phyloP scores from a whole-genome alignment of 352 stramenopile genomes.

The Pythium aphanidermatum region DNA sequence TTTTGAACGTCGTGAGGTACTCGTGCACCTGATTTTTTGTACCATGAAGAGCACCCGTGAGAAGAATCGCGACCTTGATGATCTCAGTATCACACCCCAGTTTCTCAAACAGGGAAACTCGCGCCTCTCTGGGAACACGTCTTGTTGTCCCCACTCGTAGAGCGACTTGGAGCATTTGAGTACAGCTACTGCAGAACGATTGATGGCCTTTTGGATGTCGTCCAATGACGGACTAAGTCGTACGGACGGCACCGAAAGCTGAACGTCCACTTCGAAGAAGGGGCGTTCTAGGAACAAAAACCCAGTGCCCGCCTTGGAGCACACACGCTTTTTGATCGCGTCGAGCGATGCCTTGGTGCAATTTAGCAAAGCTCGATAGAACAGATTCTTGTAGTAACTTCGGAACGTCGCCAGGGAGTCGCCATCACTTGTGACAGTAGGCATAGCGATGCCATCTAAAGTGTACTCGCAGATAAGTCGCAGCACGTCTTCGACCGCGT shows the following conservation, averaged over 20 bases:
- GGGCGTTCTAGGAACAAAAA: conserved; percentile 80
- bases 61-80: conserved; percentile 82
- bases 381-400: conserved; percentile 74
- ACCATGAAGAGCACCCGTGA: conserved; percentile 76
- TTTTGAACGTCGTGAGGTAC: conserved; percentile 78
- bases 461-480: conserved; percentile 62
- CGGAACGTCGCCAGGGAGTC: conserved; percentile 46
- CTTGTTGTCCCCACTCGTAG: conserved; percentile 75
- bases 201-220: conserved; percentile 84
- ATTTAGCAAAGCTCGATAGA: conserved; percentile 76
- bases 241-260: conserved; percentile 71
- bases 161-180: conserved; percentile 79
- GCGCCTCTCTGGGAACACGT: conserved; percentile 39
- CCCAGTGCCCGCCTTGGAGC: conserved; percentile 65
- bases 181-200: conserved; percentile 68
- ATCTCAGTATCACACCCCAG: conserved; percentile 85
- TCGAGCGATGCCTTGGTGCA: conserved; percentile 76
- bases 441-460: conserved; percentile 27
- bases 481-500: conserved; percentile 79
- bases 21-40: conserved; percentile 84
- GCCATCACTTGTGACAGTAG: conserved; percentile 24
- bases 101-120: conserved; percentile 72
- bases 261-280: conserved; percentile 86
- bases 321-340: conserved; percentile 79
- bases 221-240: conserved; percentile 74